phyloP scores from a whole-genome alignment of 805 yeast species.

The Phaffomyces thermotolerans region DNA sequence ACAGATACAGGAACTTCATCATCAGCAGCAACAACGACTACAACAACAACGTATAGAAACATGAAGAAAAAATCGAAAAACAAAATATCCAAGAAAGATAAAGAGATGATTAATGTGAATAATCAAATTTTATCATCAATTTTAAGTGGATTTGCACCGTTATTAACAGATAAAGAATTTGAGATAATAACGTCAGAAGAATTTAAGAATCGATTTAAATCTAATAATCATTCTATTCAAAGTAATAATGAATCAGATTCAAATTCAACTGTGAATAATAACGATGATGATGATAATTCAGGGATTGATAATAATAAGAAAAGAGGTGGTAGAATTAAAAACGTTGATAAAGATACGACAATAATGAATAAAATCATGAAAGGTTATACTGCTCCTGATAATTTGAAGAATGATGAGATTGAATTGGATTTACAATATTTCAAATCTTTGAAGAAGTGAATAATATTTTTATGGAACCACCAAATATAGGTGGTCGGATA shows the following conservation, averaged over 20 bases:
- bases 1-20: slow-evolving; percentile 14
- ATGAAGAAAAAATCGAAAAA: background rate
- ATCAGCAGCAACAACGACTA: background rate
- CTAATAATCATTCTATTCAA: too few relatives aligned
- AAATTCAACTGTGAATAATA: background rate
- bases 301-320: background rate
- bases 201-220: slow-evolving; percentile 8
- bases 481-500: too few relatives aligned
- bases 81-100: background rate
- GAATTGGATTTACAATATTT: slow-evolving; percentile 22
- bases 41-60: background rate
- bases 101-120: slow-evolving; percentile 2
- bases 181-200: slow-evolving; percentile 22
- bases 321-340: slow-evolving; percentile 5
- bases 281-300: background rate
- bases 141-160: slow-evolving; percentile 26
- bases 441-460: background rate
- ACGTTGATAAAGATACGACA: slow-evolving; percentile 10
- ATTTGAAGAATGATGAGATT: slow-evolving; percentile 21
- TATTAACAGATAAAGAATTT: slow-evolving; percentile 29
- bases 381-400: slow-evolving; percentile 24
- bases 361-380: slow-evolving; percentile 21
- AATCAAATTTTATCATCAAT: slow-evolving; percentile 10
- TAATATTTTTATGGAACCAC: too few relatives aligned
- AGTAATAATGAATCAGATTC: background rate